A percentile compares a stretch with the other conserved stretches of the same genome.
These are phyloP conservation scores for Porosira glacialis DNA, from an alignment of 352 stramenopile species.

Conservation along the genomic window DNA sequence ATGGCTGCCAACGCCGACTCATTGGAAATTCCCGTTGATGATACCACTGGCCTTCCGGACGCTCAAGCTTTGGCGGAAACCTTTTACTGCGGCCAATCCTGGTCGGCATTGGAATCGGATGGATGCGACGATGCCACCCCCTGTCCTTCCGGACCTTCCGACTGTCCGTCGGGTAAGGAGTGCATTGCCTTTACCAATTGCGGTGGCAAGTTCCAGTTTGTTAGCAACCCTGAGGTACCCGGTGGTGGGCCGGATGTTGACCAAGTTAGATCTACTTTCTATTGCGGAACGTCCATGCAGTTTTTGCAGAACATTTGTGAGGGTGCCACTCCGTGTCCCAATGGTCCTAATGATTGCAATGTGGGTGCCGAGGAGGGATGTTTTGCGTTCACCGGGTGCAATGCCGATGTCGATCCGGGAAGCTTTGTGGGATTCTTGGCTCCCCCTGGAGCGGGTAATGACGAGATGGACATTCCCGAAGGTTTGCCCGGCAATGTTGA, in stretches of 20 bases:
- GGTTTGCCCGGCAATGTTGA: constrained; percentile 36
- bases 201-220: constrained; percentile 50
- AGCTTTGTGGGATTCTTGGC: constrained; percentile 58
- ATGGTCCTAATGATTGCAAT: constrained; percentile 59
- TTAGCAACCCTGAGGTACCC: constrained; percentile 44
- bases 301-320: constrained; percentile 63
- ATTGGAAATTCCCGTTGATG: constrained; percentile 33
- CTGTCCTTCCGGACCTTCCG: constrained; percentile 35
- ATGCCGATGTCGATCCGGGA: constrained; percentile 46
- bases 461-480: background rate
- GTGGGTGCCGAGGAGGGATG: constrained; percentile 50
- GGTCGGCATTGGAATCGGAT: constrained; percentile 44
- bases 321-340: constrained; percentile 63
- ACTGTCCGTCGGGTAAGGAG: constrained; percentile 26
- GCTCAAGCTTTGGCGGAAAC: constrained; percentile 40
- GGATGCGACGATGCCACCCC: constrained; percentile 37
- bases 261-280: constrained; percentile 65
- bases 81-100: constrained; percentile 49
- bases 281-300: constrained; percentile 72
- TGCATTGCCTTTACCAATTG: constrained; percentile 65
- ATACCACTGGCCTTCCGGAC: constrained; percentile 43
- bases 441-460: constrained; percentile 15
- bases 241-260: constrained; percentile 47
- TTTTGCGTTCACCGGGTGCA: constrained; percentile 62
- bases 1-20: background rate